Conservation (phyloP, 176 grass and related monocot species). For the Metroxylon sagu region DNA sequence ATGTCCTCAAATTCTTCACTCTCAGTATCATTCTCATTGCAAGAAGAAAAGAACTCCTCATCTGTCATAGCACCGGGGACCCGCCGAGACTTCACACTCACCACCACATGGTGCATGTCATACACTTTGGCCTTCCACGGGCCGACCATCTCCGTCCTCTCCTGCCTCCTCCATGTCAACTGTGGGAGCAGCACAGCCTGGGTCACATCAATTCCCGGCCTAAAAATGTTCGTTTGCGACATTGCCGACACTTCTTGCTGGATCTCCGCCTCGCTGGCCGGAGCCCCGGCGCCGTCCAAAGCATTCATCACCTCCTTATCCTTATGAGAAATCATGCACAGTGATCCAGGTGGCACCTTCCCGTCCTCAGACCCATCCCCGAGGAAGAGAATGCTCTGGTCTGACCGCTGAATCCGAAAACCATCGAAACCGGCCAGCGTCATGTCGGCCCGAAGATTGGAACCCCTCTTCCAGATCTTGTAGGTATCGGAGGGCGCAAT, state of each 20-base stretch:
- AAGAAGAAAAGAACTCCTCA: constrained; percentile 82
- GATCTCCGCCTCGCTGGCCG: constrained; percentile 55
- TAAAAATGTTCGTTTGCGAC: constrained; percentile 89
- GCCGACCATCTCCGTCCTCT: constrained; percentile 62
- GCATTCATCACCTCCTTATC: constrained; percentile 89
- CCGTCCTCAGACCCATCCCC: constrained; percentile 79
- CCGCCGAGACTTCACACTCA: constrained; percentile 79
- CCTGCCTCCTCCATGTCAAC: constrained; percentile 81
- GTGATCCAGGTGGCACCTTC: constrained; percentile 58
- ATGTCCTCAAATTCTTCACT: constrained; percentile 78
- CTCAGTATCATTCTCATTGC: constrained; percentile 76
- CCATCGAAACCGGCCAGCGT: constrained; percentile 93
- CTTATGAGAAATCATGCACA: constrained; percentile 94
- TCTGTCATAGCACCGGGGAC: constrained; percentile 88
- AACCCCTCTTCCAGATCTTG: constrained; percentile 87
- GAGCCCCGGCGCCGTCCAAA: constrained; percentile 48
- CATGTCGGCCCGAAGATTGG: constrained; percentile 89
- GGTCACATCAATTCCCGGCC: constrained; percentile 86
- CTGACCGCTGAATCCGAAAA: constrained; percentile 84
- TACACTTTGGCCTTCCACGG: constrained; percentile 89
- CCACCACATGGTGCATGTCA: constrained; percentile 93
- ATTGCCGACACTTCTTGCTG: constrained; percentile 79
- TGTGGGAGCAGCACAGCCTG: constrained; percentile 77
- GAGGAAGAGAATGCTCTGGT: constrained; percentile 87
- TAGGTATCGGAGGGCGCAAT: constrained; percentile 95